A percentile compares a stretch with the other conserved stretches of the same genome.
phyloP scores from a whole-genome alignment of 768 basidiomycete species.

The Lentinus tigrinus region DNA sequence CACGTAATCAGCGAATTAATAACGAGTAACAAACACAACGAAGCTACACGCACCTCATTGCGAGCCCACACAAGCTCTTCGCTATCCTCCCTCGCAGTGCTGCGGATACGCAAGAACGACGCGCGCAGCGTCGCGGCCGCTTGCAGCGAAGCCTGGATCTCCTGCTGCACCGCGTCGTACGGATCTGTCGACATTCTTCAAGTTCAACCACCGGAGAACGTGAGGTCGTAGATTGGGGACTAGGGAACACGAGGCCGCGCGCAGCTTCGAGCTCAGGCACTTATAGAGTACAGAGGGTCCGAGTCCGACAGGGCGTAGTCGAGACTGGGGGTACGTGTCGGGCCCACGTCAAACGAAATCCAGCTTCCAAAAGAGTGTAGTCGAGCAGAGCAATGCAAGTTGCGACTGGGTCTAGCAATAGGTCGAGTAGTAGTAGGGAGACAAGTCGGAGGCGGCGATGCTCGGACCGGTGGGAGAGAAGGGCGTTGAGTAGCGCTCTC shows the following conservation, averaged over 20 bases:
- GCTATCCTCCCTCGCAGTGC: constrained; percentile 67
- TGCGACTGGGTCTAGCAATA: not conserved
- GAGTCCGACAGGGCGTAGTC: no score
- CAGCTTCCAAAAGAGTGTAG: not conserved
- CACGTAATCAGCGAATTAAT: not conserved
- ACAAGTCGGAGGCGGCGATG: no score
- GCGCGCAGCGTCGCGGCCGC: constrained; percentile 68
- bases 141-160: constrained; percentile 75
- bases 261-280: no score
- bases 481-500: no score
- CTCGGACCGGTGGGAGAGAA: no score
- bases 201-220: no score
- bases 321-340: no score
- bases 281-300: no score
- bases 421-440: not conserved
- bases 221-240: no score
- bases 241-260: no score
- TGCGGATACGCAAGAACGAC: constrained; percentile 77
- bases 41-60: constrained; percentile 56
- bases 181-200: constrained; percentile 70
- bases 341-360: no score
- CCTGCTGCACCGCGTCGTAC: constrained; percentile 83
- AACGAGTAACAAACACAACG: not conserved
- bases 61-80: constrained; percentile 80
- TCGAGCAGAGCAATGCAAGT: not conserved